phyloP scores from a whole-genome alignment of 495 filamentous ascomycete species.

The Lophiotrema nucula region DNA sequence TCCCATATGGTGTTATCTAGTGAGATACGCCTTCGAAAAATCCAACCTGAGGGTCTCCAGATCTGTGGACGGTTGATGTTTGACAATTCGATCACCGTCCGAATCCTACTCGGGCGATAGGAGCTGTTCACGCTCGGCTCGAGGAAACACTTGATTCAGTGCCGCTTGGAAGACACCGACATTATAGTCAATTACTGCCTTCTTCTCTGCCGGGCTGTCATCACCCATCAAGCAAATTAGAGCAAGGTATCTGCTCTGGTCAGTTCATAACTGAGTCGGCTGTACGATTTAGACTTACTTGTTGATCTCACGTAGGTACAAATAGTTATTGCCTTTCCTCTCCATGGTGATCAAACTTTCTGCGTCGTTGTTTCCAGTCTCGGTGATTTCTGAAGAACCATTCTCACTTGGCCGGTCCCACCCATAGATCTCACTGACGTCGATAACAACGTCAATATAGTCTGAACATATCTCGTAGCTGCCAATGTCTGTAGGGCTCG shows the following conservation, averaged over 20 bases:
- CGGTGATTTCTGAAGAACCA: slow-evolving; percentile 63
- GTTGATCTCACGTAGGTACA: slow-evolving; percentile 88
- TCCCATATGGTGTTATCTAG: too few relatives aligned
- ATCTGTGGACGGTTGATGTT: too few relatives aligned
- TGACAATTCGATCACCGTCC: too few relatives aligned
- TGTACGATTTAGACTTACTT: slow-evolving; percentile 55
- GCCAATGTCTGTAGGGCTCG: slow-evolving; percentile 83
- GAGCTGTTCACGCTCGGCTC: slow-evolving; percentile 17
- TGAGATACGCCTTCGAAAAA: too few relatives aligned
- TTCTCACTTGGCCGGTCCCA: slow-evolving; percentile 58
- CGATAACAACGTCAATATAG: slow-evolving; percentile 96
- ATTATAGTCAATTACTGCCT: slow-evolving; percentile 49
- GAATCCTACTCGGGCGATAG: neutral
- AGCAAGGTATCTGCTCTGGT: slow-evolving; percentile 40
- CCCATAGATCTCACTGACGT: slow-evolving; percentile 91
- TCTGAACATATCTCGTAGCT: slow-evolving; percentile 97
- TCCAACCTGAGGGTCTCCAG: too few relatives aligned
- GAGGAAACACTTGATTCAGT: slow-evolving; percentile 42
- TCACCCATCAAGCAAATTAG: slow-evolving; percentile 49
- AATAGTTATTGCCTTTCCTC: slow-evolving; percentile 65
- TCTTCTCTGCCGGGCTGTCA: slow-evolving; percentile 44
- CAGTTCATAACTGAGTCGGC: neutral
- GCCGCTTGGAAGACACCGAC: slow-evolving; percentile 46
- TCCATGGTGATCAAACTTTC: slow-evolving; percentile 78
- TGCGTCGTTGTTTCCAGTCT: slow-evolving; percentile 63